A percentile compares a stretch with the other conserved stretches of the same genome.
Conservation (phyloP, 805 yeast genomes). For the Yarrowia sp. region DNA sequence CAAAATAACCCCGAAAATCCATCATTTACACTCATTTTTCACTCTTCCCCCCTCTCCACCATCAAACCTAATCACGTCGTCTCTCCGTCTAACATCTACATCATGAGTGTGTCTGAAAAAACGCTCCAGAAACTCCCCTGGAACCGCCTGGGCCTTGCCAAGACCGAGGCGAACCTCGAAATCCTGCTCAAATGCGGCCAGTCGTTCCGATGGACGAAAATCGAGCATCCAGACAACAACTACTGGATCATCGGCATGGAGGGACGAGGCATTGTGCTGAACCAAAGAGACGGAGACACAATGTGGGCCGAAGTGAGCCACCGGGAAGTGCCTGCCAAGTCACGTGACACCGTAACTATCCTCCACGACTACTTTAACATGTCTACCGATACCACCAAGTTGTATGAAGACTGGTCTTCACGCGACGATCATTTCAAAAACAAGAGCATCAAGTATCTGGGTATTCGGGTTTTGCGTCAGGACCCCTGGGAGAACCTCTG, state of each 20-base stretch:
- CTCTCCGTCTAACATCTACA: not conserved
- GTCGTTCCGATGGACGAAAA: conserved; percentile 78
- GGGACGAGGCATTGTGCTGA: conserved; percentile 68
- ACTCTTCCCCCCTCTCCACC: too few relatives aligned
- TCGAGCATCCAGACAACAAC: conserved; percentile 53
- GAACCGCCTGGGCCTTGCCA: conserved; percentile 11
- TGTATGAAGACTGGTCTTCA: conserved; percentile 68
- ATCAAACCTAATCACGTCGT: conserved; percentile 12
- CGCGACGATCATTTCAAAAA: conserved; percentile 60
- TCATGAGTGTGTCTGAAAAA: conserved; percentile 12
- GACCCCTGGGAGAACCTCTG: conserved; percentile 97
- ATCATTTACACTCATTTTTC: not conserved
- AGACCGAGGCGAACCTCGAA: conserved; percentile 50
- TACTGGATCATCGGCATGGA: conserved; percentile 59
- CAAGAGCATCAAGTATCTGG: conserved; percentile 55
- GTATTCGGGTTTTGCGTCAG: conserved; percentile 85
- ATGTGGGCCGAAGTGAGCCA: conserved; percentile 25
- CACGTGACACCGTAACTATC: conserved; percentile 17
- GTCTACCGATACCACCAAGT: conserved; percentile 57
- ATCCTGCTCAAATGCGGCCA: conserved; percentile 84
- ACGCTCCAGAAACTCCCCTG: conserved; percentile 14
- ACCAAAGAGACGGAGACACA: conserved; percentile 51
- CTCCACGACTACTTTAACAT: conserved; percentile 66
- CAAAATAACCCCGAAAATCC: too few relatives aligned
- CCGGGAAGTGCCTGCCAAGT: not conserved